These are phyloP conservation scores for Eustoma russellianum DNA, from an alignment of 257 asterid genomes.

Conservation along the genomic window DNA sequence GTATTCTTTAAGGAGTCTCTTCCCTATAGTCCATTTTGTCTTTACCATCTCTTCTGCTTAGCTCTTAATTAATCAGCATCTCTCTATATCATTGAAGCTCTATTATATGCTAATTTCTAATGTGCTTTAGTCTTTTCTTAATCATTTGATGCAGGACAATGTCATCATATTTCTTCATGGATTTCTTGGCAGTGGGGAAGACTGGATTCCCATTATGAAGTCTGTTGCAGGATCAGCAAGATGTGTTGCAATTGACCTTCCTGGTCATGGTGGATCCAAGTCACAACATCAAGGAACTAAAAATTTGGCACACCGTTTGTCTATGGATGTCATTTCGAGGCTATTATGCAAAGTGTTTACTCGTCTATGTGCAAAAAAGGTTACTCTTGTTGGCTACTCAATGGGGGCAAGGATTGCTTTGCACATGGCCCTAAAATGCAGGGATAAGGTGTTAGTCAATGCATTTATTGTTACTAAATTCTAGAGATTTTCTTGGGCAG, in stretches of 20 bases:
- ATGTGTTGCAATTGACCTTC: constrained; percentile 88
- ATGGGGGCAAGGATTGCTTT: constrained; percentile 92
- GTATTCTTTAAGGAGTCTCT: too few relatives aligned
- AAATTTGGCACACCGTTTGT: constrained; percentile 26
- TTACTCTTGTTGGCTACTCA: constrained; percentile 77
- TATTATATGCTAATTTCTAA: not conserved
- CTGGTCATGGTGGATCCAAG: constrained; percentile 83
- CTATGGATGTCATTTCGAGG: constrained; percentile 50
- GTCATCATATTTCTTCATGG: constrained; percentile 81
- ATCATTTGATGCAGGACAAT: constrained; percentile 37
- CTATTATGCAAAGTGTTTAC: constrained; percentile 49
- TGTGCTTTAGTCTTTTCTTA: constrained; percentile 4
- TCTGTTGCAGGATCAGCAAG: constrained; percentile 57
- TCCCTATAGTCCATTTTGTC: too few relatives aligned
- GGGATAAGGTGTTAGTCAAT: constrained; percentile 41
- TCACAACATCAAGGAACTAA: constrained; percentile 23
- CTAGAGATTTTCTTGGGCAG: not conserved
- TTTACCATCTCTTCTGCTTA: too few relatives aligned
- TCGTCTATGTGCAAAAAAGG: constrained; percentile 38
- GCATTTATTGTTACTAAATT: not conserved
- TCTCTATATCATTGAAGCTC: too few relatives aligned
- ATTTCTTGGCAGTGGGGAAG: constrained; percentile 72
- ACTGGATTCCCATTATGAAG: constrained; percentile 86
- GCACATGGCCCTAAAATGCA: constrained; percentile 58
- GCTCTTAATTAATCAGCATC: too few relatives aligned